Conservation (phyloP, 495 filamentous ascomycete species). For the Emericellopsis terricola region DNA sequence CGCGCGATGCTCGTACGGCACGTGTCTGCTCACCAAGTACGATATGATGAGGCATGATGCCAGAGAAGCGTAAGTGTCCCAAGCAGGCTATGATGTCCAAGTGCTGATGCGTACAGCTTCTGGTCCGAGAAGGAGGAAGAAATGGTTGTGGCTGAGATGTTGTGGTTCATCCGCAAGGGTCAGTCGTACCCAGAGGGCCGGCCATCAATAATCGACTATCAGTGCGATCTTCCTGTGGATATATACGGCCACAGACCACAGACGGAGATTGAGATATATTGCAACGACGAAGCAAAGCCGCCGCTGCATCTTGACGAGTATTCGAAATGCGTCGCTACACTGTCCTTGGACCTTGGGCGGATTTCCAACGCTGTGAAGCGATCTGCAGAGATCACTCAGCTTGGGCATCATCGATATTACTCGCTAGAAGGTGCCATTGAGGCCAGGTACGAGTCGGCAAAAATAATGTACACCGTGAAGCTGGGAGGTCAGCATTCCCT, state of each 20-base stretch:
- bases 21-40: conserved; percentile 5
- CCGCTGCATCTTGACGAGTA: not conserved
- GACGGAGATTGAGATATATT: conserved; percentile 1
- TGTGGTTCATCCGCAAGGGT: conserved; percentile 9
- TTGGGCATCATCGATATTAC: conserved; percentile 4
- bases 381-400: not conserved
- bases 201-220: conserved; percentile 1
- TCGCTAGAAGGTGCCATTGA: conserved; percentile 1
- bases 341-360: conserved; percentile 1
- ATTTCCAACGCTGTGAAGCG: not conserved
- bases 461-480: conserved; percentile 3
- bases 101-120: conserved; percentile 1
- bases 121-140: conserved; percentile 3
- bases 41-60: conserved; percentile 8
- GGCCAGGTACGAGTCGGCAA: conserved; percentile 3
- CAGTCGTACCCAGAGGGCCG: conserved; percentile 3
- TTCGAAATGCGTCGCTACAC: not conserved
- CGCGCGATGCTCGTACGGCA: conserved; percentile 22
- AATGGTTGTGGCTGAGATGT: conserved; percentile 4
- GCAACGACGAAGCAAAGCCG: not conserved
- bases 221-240: conserved; percentile 2
- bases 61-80: conserved; percentile 7
- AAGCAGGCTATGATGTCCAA: too few relatives aligned
- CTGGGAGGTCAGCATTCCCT: not conserved
- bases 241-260: conserved; percentile 1